Conservation (phyloP, 768 basidiomycete species). For the Fomitopsis serialis region DNA sequence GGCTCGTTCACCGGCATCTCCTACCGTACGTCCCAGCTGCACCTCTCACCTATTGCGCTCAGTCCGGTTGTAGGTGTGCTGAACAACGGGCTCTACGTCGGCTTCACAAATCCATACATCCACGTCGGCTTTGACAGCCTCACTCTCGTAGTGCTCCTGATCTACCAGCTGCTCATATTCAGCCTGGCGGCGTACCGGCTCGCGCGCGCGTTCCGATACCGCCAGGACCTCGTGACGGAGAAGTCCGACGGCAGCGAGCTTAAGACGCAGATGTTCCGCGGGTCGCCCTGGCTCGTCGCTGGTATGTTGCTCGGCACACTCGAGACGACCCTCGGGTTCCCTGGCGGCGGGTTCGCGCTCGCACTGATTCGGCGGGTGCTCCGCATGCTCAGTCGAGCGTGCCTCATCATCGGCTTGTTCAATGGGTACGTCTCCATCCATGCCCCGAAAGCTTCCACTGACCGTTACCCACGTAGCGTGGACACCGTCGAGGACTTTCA, state of each 20-base stretch:
- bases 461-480: slow-evolving; percentile 30
- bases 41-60: neutral
- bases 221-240: slow-evolving; percentile 35
- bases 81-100: slow-evolving; percentile 24
- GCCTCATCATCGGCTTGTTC: slow-evolving; percentile 54
- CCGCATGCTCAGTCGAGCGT: slow-evolving; percentile 47
- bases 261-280: slow-evolving; percentile 46
- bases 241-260: slow-evolving; percentile 17
- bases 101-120: slow-evolving; percentile 35
- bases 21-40: slow-evolving; percentile 38
- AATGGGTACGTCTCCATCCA: slow-evolving; percentile 50
- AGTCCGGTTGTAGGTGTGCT: neutral
- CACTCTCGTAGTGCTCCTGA: slow-evolving; percentile 53
- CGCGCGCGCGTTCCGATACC: slow-evolving; percentile 40
- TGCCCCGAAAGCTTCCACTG: neutral
- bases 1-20: slow-evolving; percentile 60
- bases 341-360: slow-evolving; percentile 44
- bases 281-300: slow-evolving; percentile 59
- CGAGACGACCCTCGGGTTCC: slow-evolving; percentile 64
- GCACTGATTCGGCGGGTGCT: slow-evolving; percentile 53
- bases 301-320: slow-evolving; percentile 59
- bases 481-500: slow-evolving; percentile 51
- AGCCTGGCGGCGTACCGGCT: slow-evolving; percentile 56
- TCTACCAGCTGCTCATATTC: slow-evolving; percentile 56
- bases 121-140: slow-evolving; percentile 55